Percentiles rank a stretch among this genome's conserved stretches.
These are phyloP conservation scores for Phialemoniopsis sp. DNA, from an alignment of 2,329 filamentous ascomycete genomes.

Conservation along the genomic window DNA sequence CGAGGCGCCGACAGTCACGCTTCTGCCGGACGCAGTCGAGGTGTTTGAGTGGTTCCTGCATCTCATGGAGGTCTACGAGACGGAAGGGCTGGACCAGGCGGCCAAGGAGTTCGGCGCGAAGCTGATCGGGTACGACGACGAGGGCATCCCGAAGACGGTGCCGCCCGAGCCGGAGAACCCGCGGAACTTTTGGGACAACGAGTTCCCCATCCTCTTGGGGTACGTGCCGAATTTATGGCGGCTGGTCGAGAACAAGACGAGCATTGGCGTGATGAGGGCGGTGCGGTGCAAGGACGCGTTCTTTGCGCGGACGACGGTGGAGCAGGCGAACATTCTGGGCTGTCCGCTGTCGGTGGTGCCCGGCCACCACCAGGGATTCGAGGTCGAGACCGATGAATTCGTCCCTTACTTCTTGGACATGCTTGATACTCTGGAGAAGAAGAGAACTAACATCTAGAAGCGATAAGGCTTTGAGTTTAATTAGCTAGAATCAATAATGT, in stretches of 20 bases:
- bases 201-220: constrained; percentile 13
- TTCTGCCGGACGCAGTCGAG: constrained; percentile 18
- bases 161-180: constrained; percentile 14
- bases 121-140: constrained; percentile 19
- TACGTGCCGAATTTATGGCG: constrained; percentile 18
- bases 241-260: constrained; percentile 16
- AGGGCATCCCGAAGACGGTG: constrained; percentile 12
- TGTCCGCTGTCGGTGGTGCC: constrained; percentile 19
- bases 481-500: no score
- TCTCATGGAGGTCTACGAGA: constrained; percentile 15
- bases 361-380: constrained; percentile 24
- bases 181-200: constrained; percentile 21
- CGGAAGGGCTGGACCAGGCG: constrained; percentile 12
- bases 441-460: no score
- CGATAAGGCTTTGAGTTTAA: no score
- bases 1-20: constrained; percentile 17
- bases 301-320: constrained; percentile 17
- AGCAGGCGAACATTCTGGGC: constrained; percentile 20
- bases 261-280: constrained; percentile 20
- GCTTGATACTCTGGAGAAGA: constrained; percentile 13
- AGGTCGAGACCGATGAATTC: constrained; percentile 20
- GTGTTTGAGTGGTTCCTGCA: constrained; percentile 15
- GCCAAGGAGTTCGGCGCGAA: constrained; percentile 9
- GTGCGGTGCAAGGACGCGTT: constrained; percentile 18
- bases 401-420: constrained; percentile 17